phyloP scores from a whole-genome alignment of 805 yeast species.

The Candida jianshihensis region DNA sequence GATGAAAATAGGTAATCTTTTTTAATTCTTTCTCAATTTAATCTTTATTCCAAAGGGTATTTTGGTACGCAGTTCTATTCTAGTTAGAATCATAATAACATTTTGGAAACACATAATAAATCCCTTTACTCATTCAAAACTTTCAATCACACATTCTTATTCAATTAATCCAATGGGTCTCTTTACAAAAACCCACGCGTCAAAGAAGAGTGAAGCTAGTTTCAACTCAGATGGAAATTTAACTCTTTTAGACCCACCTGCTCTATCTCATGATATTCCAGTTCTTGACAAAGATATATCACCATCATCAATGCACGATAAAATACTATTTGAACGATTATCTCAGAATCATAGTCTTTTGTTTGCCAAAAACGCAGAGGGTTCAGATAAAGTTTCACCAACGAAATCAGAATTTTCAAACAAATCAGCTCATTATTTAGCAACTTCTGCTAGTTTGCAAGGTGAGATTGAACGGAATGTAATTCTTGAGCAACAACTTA shows the following conservation, averaged over 20 bases:
- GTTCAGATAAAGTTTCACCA: slow-evolving; percentile 8
- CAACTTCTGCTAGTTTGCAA: slow-evolving; percentile 14
- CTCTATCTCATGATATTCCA: background rate
- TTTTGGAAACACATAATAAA: too few relatives aligned
- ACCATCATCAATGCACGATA: background rate
- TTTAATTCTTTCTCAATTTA: too few relatives aligned
- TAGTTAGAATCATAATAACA: too few relatives aligned
- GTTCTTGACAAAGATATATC: background rate
- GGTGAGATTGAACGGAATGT: slow-evolving; percentile 22
- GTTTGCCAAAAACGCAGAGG: slow-evolving; percentile 6
- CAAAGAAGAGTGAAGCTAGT: slow-evolving; percentile 1
- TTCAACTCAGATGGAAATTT: slow-evolving; percentile 1
- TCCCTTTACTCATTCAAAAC: background rate
- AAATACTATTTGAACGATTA: slow-evolving; percentile 2
- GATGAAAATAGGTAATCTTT: too few relatives aligned
- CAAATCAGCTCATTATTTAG: background rate
- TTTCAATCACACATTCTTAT: background rate
- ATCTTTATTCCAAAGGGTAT: too few relatives aligned
- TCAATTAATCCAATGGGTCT: slow-evolving; percentile 1
- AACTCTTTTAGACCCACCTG: slow-evolving; percentile 5
- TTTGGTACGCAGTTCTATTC: too few relatives aligned
- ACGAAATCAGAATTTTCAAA: slow-evolving; percentile 8
- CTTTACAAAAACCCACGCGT: background rate
- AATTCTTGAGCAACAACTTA: slow-evolving; percentile 22
- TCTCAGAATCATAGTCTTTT: slow-evolving; percentile 8